Conservation (phyloP, 768 basidiomycete species). For the Mycena metata region DNA sequence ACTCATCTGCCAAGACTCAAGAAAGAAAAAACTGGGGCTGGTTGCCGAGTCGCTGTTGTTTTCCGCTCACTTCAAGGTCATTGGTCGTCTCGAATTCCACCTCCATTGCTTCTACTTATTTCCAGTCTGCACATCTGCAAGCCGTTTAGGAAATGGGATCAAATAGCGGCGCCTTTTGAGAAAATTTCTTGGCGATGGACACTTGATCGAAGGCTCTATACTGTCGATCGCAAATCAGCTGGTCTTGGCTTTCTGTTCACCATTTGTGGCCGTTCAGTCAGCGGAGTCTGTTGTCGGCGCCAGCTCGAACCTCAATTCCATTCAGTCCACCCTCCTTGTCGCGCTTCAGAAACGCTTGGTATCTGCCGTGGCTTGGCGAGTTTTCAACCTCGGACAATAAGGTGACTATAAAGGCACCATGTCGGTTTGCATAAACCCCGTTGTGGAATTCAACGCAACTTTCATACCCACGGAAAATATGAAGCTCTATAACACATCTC, state of each 20-base stretch:
- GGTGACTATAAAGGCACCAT: neutral
- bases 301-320: too few relatives aligned
- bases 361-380: neutral
- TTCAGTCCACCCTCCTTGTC: neutral
- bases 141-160: too few relatives aligned
- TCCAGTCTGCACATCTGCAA: too few relatives aligned
- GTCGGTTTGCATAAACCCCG: neutral
- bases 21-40: too few relatives aligned
- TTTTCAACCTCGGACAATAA: constrained; percentile 2
- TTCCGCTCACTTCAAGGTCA: too few relatives aligned
- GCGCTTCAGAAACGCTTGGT: neutral
- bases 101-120: too few relatives aligned
- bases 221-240: neutral
- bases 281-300: too few relatives aligned
- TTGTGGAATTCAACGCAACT: neutral
- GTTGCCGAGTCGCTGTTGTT: too few relatives aligned
- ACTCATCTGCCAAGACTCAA: too few relatives aligned
- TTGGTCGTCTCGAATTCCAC: too few relatives aligned
- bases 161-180: neutral
- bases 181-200: neutral
- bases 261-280: neutral
- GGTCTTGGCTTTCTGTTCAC: constrained; percentile 1
- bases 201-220: neutral
- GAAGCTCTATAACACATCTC: constrained; percentile 12
- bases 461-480: neutral